Evolutionary conservation across 768 basidiomycete genomes (phyloP).

Genomic region (Termitomyces bulborhizus): DNA sequence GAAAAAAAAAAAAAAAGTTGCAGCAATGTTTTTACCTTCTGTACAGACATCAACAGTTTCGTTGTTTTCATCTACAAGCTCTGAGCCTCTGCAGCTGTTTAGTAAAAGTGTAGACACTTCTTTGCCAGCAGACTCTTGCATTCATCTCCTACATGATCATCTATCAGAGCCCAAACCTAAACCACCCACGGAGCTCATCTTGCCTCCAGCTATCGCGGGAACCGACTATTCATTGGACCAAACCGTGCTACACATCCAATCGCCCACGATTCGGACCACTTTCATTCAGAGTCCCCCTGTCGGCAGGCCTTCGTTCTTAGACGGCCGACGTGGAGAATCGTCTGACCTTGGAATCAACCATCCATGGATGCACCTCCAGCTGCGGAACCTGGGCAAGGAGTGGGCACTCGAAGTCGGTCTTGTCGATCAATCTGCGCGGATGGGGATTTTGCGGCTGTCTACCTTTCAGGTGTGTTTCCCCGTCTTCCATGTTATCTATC

Average conservation of each 20-base stretch:
- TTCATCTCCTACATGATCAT: slow-evolving; percentile 57
- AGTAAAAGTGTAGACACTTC: slow-evolving; percentile 36
- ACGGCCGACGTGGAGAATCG: slow-evolving; percentile 9
- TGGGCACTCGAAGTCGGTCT: slow-evolving; percentile 77
- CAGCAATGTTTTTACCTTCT: slow-evolving; percentile 46
- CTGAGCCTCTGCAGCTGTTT: slow-evolving; percentile 57
- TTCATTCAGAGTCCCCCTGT: slow-evolving; percentile 58
- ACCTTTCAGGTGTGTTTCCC: slow-evolving; percentile 67
- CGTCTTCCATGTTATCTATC: not conserved
- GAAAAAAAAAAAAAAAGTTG: too few relatives aligned
- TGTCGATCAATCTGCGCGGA: slow-evolving; percentile 53
- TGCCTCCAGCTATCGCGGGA: slow-evolving; percentile 24
- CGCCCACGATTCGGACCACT: slow-evolving; percentile 62
- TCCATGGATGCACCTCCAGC: slow-evolving; percentile 72
- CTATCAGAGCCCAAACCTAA: slow-evolving; percentile 45
- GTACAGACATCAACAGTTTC: slow-evolving; percentile 64
- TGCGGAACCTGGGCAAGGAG: slow-evolving; percentile 57
- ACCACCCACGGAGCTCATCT: slow-evolving; percentile 40
- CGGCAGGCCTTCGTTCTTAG: slow-evolving; percentile 6
- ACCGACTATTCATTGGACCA: slow-evolving; percentile 42
- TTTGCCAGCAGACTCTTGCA: slow-evolving; percentile 56
- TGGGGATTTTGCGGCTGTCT: slow-evolving; percentile 60
- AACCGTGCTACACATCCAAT: slow-evolving; percentile 75
- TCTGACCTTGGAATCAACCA: slow-evolving; percentile 54
- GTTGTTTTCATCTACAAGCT: slow-evolving; percentile 68